Conservation (phyloP, 768 basidiomycete genomes). For the Pisolithus marmoratus region DNA sequence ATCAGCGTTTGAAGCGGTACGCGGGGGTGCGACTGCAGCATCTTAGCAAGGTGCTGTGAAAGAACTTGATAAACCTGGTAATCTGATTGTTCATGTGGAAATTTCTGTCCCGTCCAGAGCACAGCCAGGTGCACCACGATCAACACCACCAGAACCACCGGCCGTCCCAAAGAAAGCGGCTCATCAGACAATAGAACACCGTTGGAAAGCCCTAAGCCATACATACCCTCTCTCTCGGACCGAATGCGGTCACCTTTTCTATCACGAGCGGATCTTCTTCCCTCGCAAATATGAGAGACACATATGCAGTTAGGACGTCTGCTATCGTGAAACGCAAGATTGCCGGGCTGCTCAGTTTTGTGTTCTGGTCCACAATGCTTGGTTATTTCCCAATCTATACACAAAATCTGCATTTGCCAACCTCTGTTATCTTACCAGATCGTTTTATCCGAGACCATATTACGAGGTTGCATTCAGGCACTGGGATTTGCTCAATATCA, state of each 20-base stretch:
- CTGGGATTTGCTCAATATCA: not conserved
- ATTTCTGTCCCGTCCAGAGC: slow-evolving; percentile 38
- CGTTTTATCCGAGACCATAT: slow-evolving; percentile 44
- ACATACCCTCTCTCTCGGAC: slow-evolving; percentile 62
- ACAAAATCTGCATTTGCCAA: not conserved
- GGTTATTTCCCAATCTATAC: not conserved
- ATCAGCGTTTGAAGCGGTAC: slow-evolving; percentile 50
- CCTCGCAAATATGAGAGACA: slow-evolving; percentile 41
- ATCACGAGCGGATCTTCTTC: slow-evolving; percentile 39
- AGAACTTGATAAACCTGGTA: slow-evolving; percentile 59
- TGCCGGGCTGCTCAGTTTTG: slow-evolving; percentile 20
- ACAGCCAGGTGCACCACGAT: not conserved
- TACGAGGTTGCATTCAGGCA: slow-evolving; percentile 37
- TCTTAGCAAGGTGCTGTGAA: slow-evolving; percentile 59
- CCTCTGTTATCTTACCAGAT: not conserved
- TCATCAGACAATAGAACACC: slow-evolving; percentile 2
- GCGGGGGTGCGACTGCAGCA: slow-evolving; percentile 49
- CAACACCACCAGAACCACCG: not conserved
- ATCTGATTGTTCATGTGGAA: slow-evolving; percentile 64
- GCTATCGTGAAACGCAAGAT: slow-evolving; percentile 55
- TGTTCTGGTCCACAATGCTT: not conserved
- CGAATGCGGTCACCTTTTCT: slow-evolving; percentile 66
- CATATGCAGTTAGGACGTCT: slow-evolving; percentile 63
- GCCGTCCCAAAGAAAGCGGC: not conserved
- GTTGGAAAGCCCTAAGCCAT: not conserved